Conservation (phyloP, 768 basidiomycete genomes). For the Peribolospora baueri region DNA sequence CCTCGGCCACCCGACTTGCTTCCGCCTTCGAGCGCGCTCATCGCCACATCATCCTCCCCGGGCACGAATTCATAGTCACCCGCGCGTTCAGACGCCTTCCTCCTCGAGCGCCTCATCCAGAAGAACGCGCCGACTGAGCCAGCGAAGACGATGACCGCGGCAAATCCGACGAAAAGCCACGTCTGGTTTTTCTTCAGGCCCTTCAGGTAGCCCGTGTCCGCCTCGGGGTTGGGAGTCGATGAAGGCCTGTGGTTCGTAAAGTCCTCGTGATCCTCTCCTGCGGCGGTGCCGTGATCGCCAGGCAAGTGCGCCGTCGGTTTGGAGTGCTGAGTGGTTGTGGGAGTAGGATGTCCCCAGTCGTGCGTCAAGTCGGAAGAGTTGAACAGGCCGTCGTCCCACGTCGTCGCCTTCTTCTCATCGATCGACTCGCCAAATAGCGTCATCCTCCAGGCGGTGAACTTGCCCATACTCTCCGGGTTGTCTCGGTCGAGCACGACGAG, state of each 20-base stretch:
- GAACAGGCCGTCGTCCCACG: neutral
- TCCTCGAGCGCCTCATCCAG: slow-evolving; percentile 37
- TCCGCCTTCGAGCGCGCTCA: slow-evolving; percentile 37
- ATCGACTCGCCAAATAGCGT: slow-evolving; percentile 72
- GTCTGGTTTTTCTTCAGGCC: slow-evolving; percentile 47
- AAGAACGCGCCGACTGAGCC: slow-evolving; percentile 48
- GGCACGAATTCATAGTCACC: slow-evolving; percentile 16
- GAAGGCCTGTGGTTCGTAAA: neutral
- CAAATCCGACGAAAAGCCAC: slow-evolving; percentile 76
- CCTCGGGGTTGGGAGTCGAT: neutral
- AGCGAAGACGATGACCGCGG: slow-evolving; percentile 51
- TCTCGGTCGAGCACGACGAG: slow-evolving; percentile 57
- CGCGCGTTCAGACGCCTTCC: slow-evolving; percentile 28
- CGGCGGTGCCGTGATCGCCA: slow-evolving; percentile 52
- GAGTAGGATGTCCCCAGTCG: neutral
- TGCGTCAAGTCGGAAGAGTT: slow-evolving; percentile 11
- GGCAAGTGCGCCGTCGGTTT: slow-evolving; percentile 78
- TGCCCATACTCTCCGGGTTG: slow-evolving; percentile 28
- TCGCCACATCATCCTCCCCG: slow-evolving; percentile 42
- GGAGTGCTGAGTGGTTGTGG: slow-evolving; percentile 34
- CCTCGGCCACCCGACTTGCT: slow-evolving; percentile 15
- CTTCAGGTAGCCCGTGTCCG: slow-evolving; percentile 34
- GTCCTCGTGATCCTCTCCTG: slow-evolving; percentile 39
- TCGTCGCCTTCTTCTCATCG: slow-evolving; percentile 38
- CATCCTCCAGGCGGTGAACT: slow-evolving; percentile 75